These are phyloP conservation scores for Diaporthe aspalathi DNA, from an alignment of 2,329 filamentous ascomycete species.

Conservation along the genomic window DNA sequence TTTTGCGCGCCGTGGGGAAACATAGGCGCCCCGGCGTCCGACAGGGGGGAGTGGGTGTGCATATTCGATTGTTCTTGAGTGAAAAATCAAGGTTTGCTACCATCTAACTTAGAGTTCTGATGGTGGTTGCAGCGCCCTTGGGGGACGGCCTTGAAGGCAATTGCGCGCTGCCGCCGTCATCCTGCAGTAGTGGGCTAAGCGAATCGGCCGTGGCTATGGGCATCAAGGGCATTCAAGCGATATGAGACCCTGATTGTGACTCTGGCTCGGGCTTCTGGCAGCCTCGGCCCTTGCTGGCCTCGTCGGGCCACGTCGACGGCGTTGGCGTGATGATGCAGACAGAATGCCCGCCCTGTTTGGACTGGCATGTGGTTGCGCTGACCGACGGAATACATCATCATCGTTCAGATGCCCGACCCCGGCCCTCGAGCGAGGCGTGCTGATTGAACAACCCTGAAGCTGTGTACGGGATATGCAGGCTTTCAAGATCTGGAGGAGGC, in stretches of 20 bases:
- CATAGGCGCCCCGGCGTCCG: conserved; percentile 10
- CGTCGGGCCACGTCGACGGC: conserved; percentile 14
- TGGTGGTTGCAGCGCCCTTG: conserved; percentile 5
- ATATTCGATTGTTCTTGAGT: not conserved
- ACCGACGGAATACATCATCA: conserved; percentile 19
- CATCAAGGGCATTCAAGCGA: conserved; percentile 27
- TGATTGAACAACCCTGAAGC: not conserved
- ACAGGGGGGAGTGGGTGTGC: not conserved
- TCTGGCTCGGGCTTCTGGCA: conserved; percentile 8
- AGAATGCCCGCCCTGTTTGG: not conserved
- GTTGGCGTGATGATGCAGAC: conserved; percentile 3
- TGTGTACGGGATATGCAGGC: no score
- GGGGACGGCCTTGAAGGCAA: conserved; percentile 19
- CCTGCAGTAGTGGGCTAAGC: conserved; percentile 24
- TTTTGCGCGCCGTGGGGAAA: conserved; percentile 14
- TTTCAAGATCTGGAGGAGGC: not conserved
- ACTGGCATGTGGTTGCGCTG: not conserved
- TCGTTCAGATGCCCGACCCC: no score
- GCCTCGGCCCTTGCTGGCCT: conserved; percentile 18
- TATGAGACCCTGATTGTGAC: conserved; percentile 11
- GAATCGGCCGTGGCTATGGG: conserved; percentile 14
- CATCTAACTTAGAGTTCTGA: conserved; percentile 25
- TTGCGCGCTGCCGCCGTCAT: conserved; percentile 26
- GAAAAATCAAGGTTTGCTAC: conserved; percentile 29
- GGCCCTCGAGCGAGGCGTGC: no score